Evolutionary conservation across 2,329 filamentous ascomycete species (phyloP).

Genomic region (Elsinoe perseae): DNA sequence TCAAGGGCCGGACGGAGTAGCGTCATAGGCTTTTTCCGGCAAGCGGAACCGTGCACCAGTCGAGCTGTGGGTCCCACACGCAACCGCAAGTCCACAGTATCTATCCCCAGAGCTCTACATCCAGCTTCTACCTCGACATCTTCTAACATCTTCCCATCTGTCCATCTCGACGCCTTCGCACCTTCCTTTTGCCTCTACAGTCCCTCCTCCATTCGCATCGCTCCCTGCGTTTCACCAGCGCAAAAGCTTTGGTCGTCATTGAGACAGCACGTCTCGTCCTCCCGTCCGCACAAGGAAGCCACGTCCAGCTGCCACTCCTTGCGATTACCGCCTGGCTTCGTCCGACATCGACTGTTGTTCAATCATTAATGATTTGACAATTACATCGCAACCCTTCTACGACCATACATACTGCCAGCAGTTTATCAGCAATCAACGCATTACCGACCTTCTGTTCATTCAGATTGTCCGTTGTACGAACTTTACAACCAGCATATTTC

Average conservation of each 20-base stretch:
- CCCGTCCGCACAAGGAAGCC: slow-evolving; percentile 16
- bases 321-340: slow-evolving; percentile 12
- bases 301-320: slow-evolving; percentile 18
- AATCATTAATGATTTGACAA: slow-evolving; percentile 6
- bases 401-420: slow-evolving; percentile 5
- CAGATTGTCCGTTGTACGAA: slow-evolving; percentile 11
- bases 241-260: not conserved
- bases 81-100: slow-evolving; percentile 13
- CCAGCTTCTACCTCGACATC: slow-evolving; percentile 14
- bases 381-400: slow-evolving; percentile 11
- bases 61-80: slow-evolving; percentile 7
- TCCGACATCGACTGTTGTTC: slow-evolving; percentile 14
- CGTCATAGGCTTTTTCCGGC: slow-evolving; percentile 7
- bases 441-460: slow-evolving; percentile 10
- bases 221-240: slow-evolving; percentile 14
- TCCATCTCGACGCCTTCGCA: slow-evolving; percentile 16
- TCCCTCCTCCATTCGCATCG: slow-evolving; percentile 18
- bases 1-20: not conserved
- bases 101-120: slow-evolving; percentile 15
- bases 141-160: slow-evolving; percentile 12
- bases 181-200: slow-evolving; percentile 14
- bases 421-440: slow-evolving; percentile 13
- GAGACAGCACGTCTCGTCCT: slow-evolving; percentile 16
- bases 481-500: slow-evolving; percentile 9
- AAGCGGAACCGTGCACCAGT: not conserved